phyloP scores from a whole-genome alignment of 495 filamentous ascomycete genomes.

The Aspergillus sclerotiicarbonarius region DNA sequence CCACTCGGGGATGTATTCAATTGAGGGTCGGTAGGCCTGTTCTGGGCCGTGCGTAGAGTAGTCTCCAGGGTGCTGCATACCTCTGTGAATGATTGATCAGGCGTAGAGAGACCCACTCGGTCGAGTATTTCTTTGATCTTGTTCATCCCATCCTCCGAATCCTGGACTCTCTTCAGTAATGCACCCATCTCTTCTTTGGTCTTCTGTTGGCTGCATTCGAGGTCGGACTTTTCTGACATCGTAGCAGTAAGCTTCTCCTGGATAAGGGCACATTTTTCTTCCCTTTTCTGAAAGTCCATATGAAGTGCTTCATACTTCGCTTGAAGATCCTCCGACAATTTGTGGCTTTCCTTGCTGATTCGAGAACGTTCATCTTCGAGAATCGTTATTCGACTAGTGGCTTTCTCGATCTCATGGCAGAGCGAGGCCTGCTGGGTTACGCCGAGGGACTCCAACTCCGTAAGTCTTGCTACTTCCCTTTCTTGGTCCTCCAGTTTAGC shows the following conservation, averaged over 20 bases:
- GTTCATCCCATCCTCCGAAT: slow-evolving; percentile 25
- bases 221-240: slow-evolving; percentile 14
- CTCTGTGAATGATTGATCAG: slow-evolving; percentile 18
- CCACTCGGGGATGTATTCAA: background rate
- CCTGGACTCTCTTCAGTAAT: slow-evolving; percentile 28
- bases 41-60: background rate
- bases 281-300: slow-evolving; percentile 9
- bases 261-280: slow-evolving; percentile 15
- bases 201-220: slow-evolving; percentile 24
- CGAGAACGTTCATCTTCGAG: slow-evolving; percentile 20
- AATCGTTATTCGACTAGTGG: slow-evolving; percentile 17
- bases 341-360: slow-evolving; percentile 5
- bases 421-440: slow-evolving; percentile 20
- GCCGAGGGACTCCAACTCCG: slow-evolving; percentile 20
- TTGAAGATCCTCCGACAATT: slow-evolving; percentile 10
- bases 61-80: slow-evolving; percentile 21
- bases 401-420: slow-evolving; percentile 23
- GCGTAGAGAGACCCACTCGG: slow-evolving; percentile 7
- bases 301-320: slow-evolving; percentile 12
- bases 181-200: slow-evolving; percentile 25
- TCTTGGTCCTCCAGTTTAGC: slow-evolving; percentile 20
- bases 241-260: slow-evolving; percentile 16
- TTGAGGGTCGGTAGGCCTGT: background rate
- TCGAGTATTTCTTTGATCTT: slow-evolving; percentile 21
- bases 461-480: slow-evolving; percentile 21